Conservation (phyloP, 768 basidiomycete species). For the Lepiota venenata region DNA sequence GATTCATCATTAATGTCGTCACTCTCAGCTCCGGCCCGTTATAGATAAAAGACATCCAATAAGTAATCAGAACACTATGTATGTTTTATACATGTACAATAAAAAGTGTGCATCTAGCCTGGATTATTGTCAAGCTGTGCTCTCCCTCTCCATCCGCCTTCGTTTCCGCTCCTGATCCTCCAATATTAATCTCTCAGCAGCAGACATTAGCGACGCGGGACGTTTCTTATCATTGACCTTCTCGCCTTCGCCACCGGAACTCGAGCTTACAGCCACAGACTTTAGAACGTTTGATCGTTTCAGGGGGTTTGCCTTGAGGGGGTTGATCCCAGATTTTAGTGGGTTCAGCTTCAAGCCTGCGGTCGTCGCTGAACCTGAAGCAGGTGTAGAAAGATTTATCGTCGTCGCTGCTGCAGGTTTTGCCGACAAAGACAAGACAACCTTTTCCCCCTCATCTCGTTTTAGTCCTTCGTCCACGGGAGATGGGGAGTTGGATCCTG, state of each 20-base stretch:
- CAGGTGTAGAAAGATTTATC: constrained; percentile 26
- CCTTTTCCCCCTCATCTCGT: constrained; percentile 73
- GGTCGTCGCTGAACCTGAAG: constrained; percentile 31
- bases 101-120: no score
- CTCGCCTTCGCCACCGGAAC: constrained; percentile 31
- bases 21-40: not conserved
- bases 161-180: constrained; percentile 93
- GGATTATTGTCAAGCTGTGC: constrained; percentile 18
- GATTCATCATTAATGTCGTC: no score
- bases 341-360: constrained; percentile 59
- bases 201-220: constrained; percentile 58
- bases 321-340: constrained; percentile 55
- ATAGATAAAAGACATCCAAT: no score
- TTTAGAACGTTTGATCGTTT: constrained; percentile 80
- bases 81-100: constrained; percentile 10
- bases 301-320: constrained; percentile 63
- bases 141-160: constrained; percentile 63
- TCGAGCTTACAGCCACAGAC: constrained; percentile 29
- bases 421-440: constrained; percentile 67
- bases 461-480: constrained; percentile 59
- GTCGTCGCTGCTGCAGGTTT: constrained; percentile 40
- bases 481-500: constrained; percentile 13
- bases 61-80: not conserved
- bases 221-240: constrained; percentile 57
- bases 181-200: constrained; percentile 80